Evolutionary conservation across 768 basidiomycete species (phyloP).

Genomic region (Pisolithus tinctorius): DNA sequence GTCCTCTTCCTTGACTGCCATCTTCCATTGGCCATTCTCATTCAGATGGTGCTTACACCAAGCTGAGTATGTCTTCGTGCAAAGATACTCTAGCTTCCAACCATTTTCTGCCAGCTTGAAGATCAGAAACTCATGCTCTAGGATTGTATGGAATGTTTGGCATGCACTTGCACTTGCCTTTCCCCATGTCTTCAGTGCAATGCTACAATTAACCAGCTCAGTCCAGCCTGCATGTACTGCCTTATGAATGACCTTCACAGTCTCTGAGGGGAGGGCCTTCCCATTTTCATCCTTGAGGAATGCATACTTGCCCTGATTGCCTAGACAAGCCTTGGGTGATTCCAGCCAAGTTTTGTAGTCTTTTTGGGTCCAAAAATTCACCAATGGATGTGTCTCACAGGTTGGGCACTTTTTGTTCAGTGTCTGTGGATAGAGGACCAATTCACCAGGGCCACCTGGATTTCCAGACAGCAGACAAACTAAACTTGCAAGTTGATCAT

Average conservation of each 20-base stretch:
- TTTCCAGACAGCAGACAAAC: background rate
- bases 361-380: background rate
- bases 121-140: background rate
- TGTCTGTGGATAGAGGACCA: background rate
- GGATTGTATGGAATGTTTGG: background rate
- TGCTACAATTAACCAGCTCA: background rate
- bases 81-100: constrained; percentile 3
- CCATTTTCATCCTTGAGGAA: background rate
- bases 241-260: background rate
- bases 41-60: background rate
- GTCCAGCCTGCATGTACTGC: constrained; percentile 2
- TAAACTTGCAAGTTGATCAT: background rate
- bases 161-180: background rate
- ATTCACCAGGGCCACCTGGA: background rate
- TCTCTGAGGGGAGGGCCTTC: background rate
- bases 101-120: constrained; percentile 3
- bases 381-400: background rate
- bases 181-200: constrained; percentile 1
- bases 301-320: background rate
- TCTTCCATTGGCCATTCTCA: background rate
- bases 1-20: background rate
- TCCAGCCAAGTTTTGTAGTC: constrained; percentile 1
- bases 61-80: background rate
- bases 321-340: background rate
- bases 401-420: background rate